Evolutionary conservation across 73 alveolate species (phyloP).

Genomic region (Blepharisma japonicum): DNA sequence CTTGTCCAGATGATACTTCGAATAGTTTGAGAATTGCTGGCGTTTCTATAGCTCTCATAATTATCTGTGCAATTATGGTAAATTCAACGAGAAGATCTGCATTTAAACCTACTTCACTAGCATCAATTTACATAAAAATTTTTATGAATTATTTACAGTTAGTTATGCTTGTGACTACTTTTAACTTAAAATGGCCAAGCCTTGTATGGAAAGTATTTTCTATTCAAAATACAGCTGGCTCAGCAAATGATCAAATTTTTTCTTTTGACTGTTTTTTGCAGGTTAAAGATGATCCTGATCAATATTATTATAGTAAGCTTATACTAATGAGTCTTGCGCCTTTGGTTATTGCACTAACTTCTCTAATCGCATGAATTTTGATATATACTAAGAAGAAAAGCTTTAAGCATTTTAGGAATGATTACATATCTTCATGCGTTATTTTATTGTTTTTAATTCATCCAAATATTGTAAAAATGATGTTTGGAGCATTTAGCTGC

Average conservation of each 20-base stretch:
- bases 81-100: background rate
- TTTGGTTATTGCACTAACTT: background rate
- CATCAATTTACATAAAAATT: slow-evolving; percentile 13
- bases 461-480: slow-evolving; percentile 31
- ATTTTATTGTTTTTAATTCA: slow-evolving; percentile 34
- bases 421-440: slow-evolving; percentile 25
- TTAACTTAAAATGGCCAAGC: slow-evolving; percentile 14
- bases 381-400: background rate
- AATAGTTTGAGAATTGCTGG: background rate
- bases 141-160: slow-evolving; percentile 2
- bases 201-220: background rate
- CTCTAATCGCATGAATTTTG: background rate
- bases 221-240: slow-evolving; percentile 23
- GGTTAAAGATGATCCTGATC: background rate
- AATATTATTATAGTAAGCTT: background rate
- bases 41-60: background rate
- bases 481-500: slow-evolving; percentile 32
- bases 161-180: slow-evolving; percentile 8
- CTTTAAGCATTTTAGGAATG: background rate
- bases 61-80: slow-evolving; percentile 13
- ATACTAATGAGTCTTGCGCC: background rate
- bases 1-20: slow-evolving; percentile 43
- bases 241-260: slow-evolving; percentile 19
- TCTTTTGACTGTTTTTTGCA: slow-evolving; percentile 29
- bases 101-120: background rate